These are phyloP conservation scores for Ophiosphaerella korrae DNA, from an alignment of 2,329 filamentous ascomycete species.

Conservation along the genomic window DNA sequence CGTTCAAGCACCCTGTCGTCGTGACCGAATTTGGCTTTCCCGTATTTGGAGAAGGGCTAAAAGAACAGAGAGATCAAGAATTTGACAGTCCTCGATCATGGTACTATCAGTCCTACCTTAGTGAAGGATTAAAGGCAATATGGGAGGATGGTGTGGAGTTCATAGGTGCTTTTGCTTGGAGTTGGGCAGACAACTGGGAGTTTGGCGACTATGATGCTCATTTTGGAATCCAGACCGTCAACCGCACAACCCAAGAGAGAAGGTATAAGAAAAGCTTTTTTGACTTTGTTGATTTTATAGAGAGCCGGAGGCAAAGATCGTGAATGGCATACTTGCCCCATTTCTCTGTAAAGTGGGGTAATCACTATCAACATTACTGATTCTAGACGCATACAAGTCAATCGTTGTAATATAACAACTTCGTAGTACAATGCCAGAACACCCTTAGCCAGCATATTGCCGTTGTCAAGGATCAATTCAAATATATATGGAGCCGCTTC, in stretches of 20 bases:
- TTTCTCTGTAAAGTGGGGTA: not conserved
- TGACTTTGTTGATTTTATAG: conserved; percentile 60
- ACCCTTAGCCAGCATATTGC: no score
- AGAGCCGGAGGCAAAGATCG: conserved; percentile 24
- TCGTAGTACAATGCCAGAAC: no score
- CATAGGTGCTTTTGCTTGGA: conserved; percentile 61
- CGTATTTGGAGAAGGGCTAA: conserved; percentile 55
- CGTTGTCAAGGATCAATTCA: no score
- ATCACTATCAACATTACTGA: no score
- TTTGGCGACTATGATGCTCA: conserved; percentile 58
- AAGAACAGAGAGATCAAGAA: conserved; percentile 55
- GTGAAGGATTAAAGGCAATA: conserved; percentile 61
- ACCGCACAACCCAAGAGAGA: conserved; percentile 58
- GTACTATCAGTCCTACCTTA: conserved; percentile 62
- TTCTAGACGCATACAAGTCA: no score
- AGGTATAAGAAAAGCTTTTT: conserved; percentile 65
- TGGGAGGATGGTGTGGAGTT: conserved; percentile 62
- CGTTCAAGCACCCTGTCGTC: conserved; percentile 56
- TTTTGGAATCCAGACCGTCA: conserved; percentile 64
- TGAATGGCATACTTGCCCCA: conserved; percentile 2
- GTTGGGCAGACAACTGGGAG: conserved; percentile 59
- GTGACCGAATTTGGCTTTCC: conserved; percentile 65
- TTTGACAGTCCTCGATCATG: conserved; percentile 59
- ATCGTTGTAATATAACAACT: no score
- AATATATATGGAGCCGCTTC: no score